Conservation (phyloP, 768 basidiomycete species). For the Pseudohyphozyma bogoriensis region DNA sequence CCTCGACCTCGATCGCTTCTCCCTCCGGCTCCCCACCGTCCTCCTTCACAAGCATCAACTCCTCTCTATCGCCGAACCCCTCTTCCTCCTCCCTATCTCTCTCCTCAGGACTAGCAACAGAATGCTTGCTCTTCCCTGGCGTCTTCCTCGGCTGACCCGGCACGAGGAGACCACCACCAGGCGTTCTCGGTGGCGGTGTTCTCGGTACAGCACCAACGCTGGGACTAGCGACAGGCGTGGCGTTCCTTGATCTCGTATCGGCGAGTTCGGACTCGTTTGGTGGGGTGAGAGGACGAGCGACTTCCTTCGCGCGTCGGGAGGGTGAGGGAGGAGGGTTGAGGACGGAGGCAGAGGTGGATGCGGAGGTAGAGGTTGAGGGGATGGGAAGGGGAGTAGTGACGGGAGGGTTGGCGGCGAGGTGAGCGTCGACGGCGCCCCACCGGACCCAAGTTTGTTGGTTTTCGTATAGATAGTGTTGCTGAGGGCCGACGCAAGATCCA, state of each 20-base stretch:
- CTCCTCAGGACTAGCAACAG: constrained; percentile 14
- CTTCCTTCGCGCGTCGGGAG: constrained; percentile 37
- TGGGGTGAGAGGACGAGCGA: constrained; percentile 57
- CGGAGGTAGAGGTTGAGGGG: constrained; percentile 8
- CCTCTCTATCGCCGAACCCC: constrained; percentile 12
- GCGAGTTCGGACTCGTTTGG: constrained; percentile 14
- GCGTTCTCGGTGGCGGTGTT: neutral
- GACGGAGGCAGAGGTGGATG: too few species aligned
- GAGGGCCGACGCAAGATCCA: constrained; percentile 60
- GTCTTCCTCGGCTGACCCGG: constrained; percentile 51
- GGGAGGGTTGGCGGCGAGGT: constrained; percentile 12
- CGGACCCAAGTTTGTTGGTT: constrained; percentile 89
- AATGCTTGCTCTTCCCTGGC: constrained; percentile 49
- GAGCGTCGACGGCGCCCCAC: constrained; percentile 74
- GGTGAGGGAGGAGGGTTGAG: constrained; percentile 1
- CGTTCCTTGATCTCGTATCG: neutral
- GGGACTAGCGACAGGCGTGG: neutral
- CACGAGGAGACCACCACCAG: constrained; percentile 1
- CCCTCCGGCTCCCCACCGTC: neutral
- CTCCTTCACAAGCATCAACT: neutral
- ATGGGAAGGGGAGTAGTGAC: neutral
- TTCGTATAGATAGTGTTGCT: constrained; percentile 76
- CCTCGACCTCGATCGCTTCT: too few species aligned
- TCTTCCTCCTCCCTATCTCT: neutral
- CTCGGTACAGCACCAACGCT: neutral